Conservation (phyloP, 2,329 filamentous ascomycete genomes). For the Clonostachys chloroleuca region DNA sequence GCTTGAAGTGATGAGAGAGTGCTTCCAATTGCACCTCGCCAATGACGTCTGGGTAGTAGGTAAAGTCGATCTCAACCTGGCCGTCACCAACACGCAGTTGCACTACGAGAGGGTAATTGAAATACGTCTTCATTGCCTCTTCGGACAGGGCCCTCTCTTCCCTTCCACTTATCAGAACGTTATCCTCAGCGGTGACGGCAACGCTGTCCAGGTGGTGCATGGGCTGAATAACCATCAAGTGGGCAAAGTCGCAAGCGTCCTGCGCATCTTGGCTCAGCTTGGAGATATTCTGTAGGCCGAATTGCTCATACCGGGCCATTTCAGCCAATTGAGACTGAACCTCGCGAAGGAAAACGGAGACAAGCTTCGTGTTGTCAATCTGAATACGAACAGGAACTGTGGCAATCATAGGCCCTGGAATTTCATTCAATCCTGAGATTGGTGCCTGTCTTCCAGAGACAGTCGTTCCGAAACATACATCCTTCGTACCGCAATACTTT, state of each 20-base stretch:
- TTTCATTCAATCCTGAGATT: conserved; percentile 2
- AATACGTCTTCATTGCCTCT: conserved; percentile 2
- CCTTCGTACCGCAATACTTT: conserved; percentile 8
- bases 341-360: conserved; percentile 6
- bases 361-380: conserved; percentile 1
- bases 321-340: conserved; percentile 7
- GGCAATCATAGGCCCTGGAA: conserved; percentile 9
- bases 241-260: conserved; percentile 11
- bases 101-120: conserved; percentile 1
- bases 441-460: conserved; percentile 13
- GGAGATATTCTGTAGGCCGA: conserved; percentile 13
- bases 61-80: background rate
- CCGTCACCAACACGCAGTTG: background rate
- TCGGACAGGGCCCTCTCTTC: background rate
- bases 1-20: conserved; percentile 6
- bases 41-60: background rate
- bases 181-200: background rate
- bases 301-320: conserved; percentile 12
- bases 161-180: background rate
- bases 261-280: conserved; percentile 7
- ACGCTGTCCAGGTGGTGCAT: background rate
- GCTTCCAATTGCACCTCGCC: background rate
- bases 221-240: conserved; percentile 10
- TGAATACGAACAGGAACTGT: conserved; percentile 7
- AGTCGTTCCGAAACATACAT: conserved; percentile 14